Base-by-base conservation (phyloP, 2,329 filamentous ascomycete genomes). In the Colletotrichum aenigma region DNA sequence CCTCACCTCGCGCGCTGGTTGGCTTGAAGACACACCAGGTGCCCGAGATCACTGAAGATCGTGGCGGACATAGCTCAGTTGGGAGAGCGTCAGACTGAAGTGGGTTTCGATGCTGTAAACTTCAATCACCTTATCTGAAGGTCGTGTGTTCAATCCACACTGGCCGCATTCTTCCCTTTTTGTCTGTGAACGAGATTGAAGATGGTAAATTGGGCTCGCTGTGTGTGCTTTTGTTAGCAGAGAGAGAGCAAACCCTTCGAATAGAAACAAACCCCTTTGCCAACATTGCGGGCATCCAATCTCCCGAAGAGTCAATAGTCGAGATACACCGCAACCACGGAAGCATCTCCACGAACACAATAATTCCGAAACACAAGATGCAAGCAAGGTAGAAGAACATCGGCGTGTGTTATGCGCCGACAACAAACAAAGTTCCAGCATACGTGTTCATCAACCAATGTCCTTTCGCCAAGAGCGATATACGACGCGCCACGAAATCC, bases 111-210 rank as follows among this genome's bases (percentile, higher is more conserved):
- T 68, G 58, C 70, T 26, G 26, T 13, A 30, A 60, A 65, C 56
- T 73, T 73, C 56, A 60, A 13, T 68, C 64, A 24, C 12, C 1
- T 9, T 7, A 68, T 65, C 62, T 73, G 69, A 60, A 65, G 56
- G 69, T 65, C 69, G 69, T 73, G 62, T 75, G 56, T 68, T 75
- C 73, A 65, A 68, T 67, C 72, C 72, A 75, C 72, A 71, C 61
- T 72, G 69, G 62, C 69, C 56, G 62, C 62, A 28, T 34, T 26
- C 64, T 58, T 24, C 6, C 10, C 6, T 38, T 68, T 75, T 64
- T 58, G 55, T 28, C 5, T 7, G 1, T 38, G 15, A 3, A 18
- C 7, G 36, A 38, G 36, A 38, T 18, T 38, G 15, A 18, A 18
- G 7, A 38, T 18, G 15, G 7, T 18, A 7, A 18, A 38, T 18